These are phyloP conservation scores for Geranium rotundifolium DNA, from an alignment of 345 rosid species.

Conservation along the genomic window DNA sequence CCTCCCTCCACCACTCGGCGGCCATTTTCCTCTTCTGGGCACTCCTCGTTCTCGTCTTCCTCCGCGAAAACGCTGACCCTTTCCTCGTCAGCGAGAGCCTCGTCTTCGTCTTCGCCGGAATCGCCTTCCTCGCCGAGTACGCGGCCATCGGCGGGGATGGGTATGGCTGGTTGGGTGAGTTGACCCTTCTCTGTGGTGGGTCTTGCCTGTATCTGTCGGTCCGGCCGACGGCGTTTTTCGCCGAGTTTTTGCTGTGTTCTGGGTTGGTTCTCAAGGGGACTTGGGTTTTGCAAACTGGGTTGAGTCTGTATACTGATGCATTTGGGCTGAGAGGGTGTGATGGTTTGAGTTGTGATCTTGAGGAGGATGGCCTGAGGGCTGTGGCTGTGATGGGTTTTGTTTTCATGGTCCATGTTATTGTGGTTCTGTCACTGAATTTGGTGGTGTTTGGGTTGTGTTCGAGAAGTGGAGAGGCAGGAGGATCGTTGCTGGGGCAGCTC, in stretches of 20 bases:
- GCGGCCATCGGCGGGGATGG: conserved; percentile 26
- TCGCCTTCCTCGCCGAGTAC: conserved; percentile 36
- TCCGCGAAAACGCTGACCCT: conserved; percentile 20
- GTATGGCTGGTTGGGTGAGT: conserved; percentile 25
- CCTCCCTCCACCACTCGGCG: conserved; percentile 33
- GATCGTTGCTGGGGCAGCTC: conserved; percentile 35
- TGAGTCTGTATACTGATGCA: conserved; percentile 34
- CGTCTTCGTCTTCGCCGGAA: conserved; percentile 19
- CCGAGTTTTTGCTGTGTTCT: conserved; percentile 33
- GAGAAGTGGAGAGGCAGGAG: conserved; percentile 22
- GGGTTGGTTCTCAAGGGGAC: conserved; percentile 43
- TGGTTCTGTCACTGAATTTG: conserved; percentile 22
- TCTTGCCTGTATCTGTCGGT: conserved; percentile 44
- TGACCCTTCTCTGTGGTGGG: conserved; percentile 36
- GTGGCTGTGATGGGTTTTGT: conserved; percentile 41
- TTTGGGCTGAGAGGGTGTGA: conserved; percentile 40
- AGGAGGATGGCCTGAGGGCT: conserved; percentile 43
- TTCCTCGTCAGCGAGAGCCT: conserved; percentile 19
- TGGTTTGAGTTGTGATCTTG: conserved; percentile 39
- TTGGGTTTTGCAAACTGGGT: conserved; percentile 46
- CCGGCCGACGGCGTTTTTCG: conserved; percentile 35
- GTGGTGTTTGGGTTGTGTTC: conserved; percentile 26
- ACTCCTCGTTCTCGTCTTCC: conserved; percentile 21
- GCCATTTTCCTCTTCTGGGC: conserved; percentile 36
- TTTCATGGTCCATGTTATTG: conserved; percentile 38